phyloP scores from a whole-genome alignment of 2,329 filamentous ascomycete genomes.

The Apiospora rasikravindrae region DNA sequence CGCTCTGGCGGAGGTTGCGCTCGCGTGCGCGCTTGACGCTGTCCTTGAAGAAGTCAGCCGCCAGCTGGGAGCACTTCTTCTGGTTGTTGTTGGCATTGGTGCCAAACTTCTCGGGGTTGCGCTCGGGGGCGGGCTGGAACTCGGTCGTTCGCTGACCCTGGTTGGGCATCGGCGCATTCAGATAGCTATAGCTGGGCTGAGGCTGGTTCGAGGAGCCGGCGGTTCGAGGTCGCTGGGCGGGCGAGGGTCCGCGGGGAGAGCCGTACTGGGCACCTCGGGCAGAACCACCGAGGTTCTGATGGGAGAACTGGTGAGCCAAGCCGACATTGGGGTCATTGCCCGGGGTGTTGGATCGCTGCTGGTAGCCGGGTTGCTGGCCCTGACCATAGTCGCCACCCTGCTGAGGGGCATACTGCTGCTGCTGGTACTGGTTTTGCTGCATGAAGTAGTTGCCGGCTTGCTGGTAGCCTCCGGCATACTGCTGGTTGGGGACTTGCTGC shows the following conservation, averaged over 20 bases:
- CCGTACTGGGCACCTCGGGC: constrained; percentile 71
- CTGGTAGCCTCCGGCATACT: constrained; percentile 53
- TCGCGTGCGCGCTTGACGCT: constrained; percentile 96
- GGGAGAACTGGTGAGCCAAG: constrained; percentile 93
- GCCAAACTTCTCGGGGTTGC: constrained; percentile 82
- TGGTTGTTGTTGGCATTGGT: constrained; percentile 70
- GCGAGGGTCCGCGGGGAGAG: constrained; percentile 68
- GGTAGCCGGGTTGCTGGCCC: constrained; percentile 44
- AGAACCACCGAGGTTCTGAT: constrained; percentile 85
- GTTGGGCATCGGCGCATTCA: constrained; percentile 70
- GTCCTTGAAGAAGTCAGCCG: constrained; percentile 96
- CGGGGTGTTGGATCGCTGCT: constrained; percentile 61
- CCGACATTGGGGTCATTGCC: constrained; percentile 87
- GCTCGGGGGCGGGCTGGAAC: constrained; percentile 79
- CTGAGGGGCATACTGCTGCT: constrained; percentile 41
- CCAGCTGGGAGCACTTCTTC: constrained; percentile 72
- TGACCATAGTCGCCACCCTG: constrained; percentile 36
- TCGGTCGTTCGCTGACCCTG: constrained; percentile 63
- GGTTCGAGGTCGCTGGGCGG: constrained; percentile 81
- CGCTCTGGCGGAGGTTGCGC: constrained; percentile 91
- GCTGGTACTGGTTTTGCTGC: constrained; percentile 63
- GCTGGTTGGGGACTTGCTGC: constrained; percentile 43
- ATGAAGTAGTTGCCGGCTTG: constrained; percentile 63
- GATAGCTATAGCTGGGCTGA: constrained; percentile 69
- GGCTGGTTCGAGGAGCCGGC: constrained; percentile 72